Conservation (phyloP, 805 yeast species). For the Lipomyces lipofer region DNA sequence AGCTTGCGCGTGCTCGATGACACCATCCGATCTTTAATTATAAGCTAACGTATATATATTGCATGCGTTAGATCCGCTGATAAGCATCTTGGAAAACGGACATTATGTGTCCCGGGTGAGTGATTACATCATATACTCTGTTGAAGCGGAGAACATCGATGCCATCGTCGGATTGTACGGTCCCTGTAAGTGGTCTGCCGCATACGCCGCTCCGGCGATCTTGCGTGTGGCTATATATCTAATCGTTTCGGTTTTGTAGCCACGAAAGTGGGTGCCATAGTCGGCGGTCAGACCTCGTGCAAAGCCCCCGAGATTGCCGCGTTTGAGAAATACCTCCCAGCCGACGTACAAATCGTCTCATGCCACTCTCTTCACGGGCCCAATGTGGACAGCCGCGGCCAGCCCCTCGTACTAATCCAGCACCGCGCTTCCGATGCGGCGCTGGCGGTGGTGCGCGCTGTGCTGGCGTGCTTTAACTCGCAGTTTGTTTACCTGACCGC, state of each 20-base stretch:
- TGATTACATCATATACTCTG: conserved; percentile 85
- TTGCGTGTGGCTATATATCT: no score
- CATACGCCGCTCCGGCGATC: background rate
- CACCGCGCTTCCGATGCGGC: conserved; percentile 64
- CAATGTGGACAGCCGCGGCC: conserved; percentile 81
- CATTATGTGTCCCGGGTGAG: conserved; percentile 76
- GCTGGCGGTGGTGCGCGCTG: conserved; percentile 58
- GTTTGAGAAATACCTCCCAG: conserved; percentile 72
- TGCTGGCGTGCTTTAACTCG: conserved; percentile 74
- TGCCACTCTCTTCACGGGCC: conserved; percentile 97
- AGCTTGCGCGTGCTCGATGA: no score
- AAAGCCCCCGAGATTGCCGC: conserved; percentile 87
- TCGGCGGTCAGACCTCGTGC: conserved; percentile 98
- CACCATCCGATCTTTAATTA: no score
- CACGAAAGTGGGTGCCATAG: conserved; percentile 81
- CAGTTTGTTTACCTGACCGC: conserved; percentile 76
- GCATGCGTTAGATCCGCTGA: conserved; percentile 9
- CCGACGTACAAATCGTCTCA: conserved; percentile 78
- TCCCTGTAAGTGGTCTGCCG: conserved; percentile 49
- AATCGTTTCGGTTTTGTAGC: conserved; percentile 36
- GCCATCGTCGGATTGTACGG: conserved; percentile 76
- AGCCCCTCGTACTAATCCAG: conserved; percentile 83
- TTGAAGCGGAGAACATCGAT: conserved; percentile 84
- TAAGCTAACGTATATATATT: no score
- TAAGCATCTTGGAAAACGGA: conserved; percentile 72